phyloP scores from a whole-genome alignment of 2,329 filamentous ascomycete genomes.

The Xylariaceae sp. region DNA sequence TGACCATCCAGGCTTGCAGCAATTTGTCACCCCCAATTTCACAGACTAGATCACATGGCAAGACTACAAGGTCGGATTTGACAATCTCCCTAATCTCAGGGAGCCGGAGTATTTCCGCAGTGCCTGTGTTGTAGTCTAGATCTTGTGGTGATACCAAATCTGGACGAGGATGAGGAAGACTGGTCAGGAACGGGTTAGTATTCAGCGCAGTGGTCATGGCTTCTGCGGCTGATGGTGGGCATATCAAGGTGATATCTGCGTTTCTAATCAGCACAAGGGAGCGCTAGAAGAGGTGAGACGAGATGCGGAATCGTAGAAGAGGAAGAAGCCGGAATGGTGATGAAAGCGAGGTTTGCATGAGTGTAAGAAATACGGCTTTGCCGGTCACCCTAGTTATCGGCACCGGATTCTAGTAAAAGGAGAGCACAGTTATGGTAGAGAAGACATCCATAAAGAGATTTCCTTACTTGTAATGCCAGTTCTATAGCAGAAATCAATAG shows the following conservation, averaged over 20 bases:
- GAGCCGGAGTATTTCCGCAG: conserved; percentile 84
- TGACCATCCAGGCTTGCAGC: conserved; percentile 90
- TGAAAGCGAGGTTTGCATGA: not conserved
- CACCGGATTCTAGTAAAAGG: not conserved
- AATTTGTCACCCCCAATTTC: conserved; percentile 84
- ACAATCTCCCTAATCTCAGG: conserved; percentile 82
- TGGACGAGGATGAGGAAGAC: conserved; percentile 74
- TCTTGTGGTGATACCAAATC: conserved; percentile 78
- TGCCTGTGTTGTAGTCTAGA: conserved; percentile 84
- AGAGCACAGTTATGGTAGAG: not conserved
- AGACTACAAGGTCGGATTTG: conserved; percentile 83
- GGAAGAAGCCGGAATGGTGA: not conserved
- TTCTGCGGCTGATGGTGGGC: conserved; percentile 68
- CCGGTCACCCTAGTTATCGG: not conserved
- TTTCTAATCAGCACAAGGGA: conserved; percentile 17
- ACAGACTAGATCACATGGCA: conserved; percentile 93
- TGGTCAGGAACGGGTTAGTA: conserved; percentile 79
- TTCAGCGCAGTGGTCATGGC: conserved; percentile 74
- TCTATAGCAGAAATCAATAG: conserved; percentile 83
- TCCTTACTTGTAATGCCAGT: conserved; percentile 76
- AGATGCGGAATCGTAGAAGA: not conserved
- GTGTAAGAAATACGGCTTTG: not conserved
- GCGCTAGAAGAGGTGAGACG: not conserved
- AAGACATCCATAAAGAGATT: not conserved
- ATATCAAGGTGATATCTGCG: conserved; percentile 68